Base-by-base conservation (phyloP, 1,284 basidiomycete species). In the Chondrostereum purpureum region DNA sequence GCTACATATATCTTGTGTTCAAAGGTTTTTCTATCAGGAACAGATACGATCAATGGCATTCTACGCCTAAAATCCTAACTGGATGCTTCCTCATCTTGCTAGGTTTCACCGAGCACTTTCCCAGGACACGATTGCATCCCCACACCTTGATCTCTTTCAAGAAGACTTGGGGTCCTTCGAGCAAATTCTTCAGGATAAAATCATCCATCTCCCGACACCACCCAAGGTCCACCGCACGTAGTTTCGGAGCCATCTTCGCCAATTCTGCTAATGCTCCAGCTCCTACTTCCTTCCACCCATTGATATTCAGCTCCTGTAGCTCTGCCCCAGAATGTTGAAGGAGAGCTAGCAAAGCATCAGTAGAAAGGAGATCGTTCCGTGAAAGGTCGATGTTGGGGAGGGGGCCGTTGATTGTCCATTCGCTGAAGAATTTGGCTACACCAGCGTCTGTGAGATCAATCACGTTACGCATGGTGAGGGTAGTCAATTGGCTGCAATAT, bases 121-220 rank as follows among this genome's bases (percentile, higher is more conserved):
- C 69, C 16, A 73, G 82, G 21, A 89, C 59, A 35, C 70, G 68
- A 58, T 81, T 85, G 57, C 85, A 88, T 4, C 84, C 85, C 79
- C 80, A 88, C 3, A 81, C 72, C 56, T 74, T 83, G 48, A 88
- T 59, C 54, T 86, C 80, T 46, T 61, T 59, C 38, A 88, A 52
- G 48, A 78, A 79, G 1, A 66, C 59, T 39, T 50, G 23, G 58
- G 53, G 11, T 55, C 51, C 31, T 60, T 87, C 80, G 51, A 92
- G 60, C 55, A 92, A 66, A 16, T 65, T 72, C 61, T 88, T 85
- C 49, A 98, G 64, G 1, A 88, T 70, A 56, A 85, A 92, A 61
- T 99, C 88, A 53, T 94, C 87, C 22, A 91, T 74, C 27, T 79
- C 75, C 35, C 95, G 69, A 53, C 93, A 94, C 77, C 91, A 99